Evolutionary conservation across 202 grass and related monocot genomes (phyloP), one percentile per base, ranked within the genome.

Genomic region (Setaria italica): DNA sequence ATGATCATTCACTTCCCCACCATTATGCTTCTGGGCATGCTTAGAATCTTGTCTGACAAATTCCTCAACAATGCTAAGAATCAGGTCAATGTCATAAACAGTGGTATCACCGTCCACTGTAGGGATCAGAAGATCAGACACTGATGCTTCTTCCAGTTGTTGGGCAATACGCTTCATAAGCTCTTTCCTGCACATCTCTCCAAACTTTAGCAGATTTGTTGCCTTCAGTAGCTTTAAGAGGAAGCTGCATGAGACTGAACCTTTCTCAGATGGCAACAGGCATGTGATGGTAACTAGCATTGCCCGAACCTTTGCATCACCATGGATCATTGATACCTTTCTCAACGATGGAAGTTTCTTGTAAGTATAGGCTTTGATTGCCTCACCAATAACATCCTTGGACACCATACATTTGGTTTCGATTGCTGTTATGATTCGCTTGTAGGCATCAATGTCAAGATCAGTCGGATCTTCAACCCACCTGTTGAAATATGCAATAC

Each of bases 241-340:
- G 73, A 99, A 99, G 79, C 93, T 92, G 90, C 93, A 99, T 42
- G 97, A 99, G 5, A 94, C 90, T 62, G 90, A 99, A 63, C 94
- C 93, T 86, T 87, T 94, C 80, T 94, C 90, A 71, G 88, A 81
- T 34, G 97, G 97, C 74, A 99, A 90, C 72, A 99, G 79, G 64
- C 82, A 88, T 78, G 91, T 92, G 79, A 99, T 88, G 13, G 88
- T 99, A 77, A 96, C 97, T 42, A 99, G 81, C 89, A 94, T 84
- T 4, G 88, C 89, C 70, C 86, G 80, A 11, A 90, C 90, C 78
- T 92, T 96, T 83, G 81, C 86, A 59, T 94, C 97, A 78, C 91
- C 97, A 75, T 92, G 92, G 76, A 92, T 92, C 88, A 87, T 83
- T 19, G 86, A 95, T 19, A 85, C 94, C 89, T 90, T 99, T 51